These are phyloP conservation scores for Pseudognaphalium luteoalbum DNA, from an alignment of 129 eudicot genomes.

Conservation along the genomic window DNA sequence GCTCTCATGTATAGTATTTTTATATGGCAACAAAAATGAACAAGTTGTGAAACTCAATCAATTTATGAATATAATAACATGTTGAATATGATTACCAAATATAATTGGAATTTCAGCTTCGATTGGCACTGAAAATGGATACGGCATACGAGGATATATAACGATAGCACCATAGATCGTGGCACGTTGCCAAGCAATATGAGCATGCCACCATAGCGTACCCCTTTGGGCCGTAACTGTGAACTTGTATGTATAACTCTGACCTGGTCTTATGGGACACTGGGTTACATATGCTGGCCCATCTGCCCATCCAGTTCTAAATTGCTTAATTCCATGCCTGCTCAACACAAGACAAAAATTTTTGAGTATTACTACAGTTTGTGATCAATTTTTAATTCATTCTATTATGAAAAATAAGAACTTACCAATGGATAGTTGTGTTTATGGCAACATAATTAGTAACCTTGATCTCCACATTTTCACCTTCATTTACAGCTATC, in stretches of 20 bases:
- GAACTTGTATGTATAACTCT: slow-evolving; percentile 65
- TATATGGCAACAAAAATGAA: background rate
- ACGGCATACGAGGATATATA: slow-evolving; percentile 68
- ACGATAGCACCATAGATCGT: slow-evolving; percentile 69
- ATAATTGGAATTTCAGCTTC: slow-evolving; percentile 55
- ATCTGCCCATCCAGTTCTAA: slow-evolving; percentile 87
- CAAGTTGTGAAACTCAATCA: background rate
- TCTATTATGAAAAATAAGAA: background rate
- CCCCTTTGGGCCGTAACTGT: slow-evolving; percentile 57
- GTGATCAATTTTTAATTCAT: background rate
- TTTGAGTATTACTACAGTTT: background rate
- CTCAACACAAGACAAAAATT: background rate
- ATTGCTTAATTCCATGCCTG: slow-evolving; percentile 80
- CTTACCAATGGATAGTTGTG: slow-evolving; percentile 86
- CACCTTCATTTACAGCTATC: slow-evolving; percentile 74
- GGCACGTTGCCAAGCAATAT: slow-evolving; percentile 78
- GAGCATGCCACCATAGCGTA: slow-evolving; percentile 90
- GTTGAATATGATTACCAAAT: slow-evolving; percentile 42
- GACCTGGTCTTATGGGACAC: slow-evolving; percentile 65
- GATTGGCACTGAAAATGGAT: slow-evolving; percentile 49
- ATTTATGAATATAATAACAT: background rate
- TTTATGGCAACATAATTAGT: slow-evolving; percentile 51
- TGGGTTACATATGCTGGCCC: slow-evolving; percentile 92
- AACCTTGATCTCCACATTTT: slow-evolving; percentile 59
- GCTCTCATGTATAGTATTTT: background rate